Base-by-base conservation (phyloP, 257 asterid genomes). In the Solanum dulcamara region DNA sequence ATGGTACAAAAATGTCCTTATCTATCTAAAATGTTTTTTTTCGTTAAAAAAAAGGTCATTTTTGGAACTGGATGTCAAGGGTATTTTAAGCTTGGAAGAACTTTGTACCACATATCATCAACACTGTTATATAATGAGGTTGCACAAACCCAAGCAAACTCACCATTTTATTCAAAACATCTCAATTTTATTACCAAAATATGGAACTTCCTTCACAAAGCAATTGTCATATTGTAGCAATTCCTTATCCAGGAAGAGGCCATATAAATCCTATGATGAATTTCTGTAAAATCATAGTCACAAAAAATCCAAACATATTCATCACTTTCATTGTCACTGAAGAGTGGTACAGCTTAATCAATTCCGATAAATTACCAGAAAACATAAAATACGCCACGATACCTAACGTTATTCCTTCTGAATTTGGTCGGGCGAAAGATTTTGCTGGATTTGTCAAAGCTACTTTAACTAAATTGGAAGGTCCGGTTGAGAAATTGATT, bases 241-340 rank as follows among this genome's bases (percentile, higher is more conserved):
- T 93, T 8, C 98, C 99, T 0, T 93, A 91, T 71, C 98, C 98
- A 57, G 99, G 98, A 46, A 82, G 99, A 33, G 97, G 98, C 40
- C 99, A 95, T 92, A 88, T 95, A 85, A 94, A 95, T 90, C 96
- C 94, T 7, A 88, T 89, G 87, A 67, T 85, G 40, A 80, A 77
- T 83, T 79, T 84, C 66, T 87, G 91, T 75, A 89, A 88, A 64
- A 88, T 86, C 60, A 75, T 90, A 5, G 84, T 85, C 87, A 15
- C 30, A 2, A 44, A 20, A 59, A 74, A 68, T 48, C 87, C 93
- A 2, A 40, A 83, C 79, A 67, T 72, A 44, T 46, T 81, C 53
- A 26, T 92, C 44, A 87, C 91, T 81, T 91, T 90, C 91, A 38
- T 92, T 84, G 89, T 92, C 83, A 90, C 90, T 18, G 91, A 90